Evolutionary conservation across 2,329 filamentous ascomycete species (phyloP).

Genomic region (Exophiala mesophila): DNA sequence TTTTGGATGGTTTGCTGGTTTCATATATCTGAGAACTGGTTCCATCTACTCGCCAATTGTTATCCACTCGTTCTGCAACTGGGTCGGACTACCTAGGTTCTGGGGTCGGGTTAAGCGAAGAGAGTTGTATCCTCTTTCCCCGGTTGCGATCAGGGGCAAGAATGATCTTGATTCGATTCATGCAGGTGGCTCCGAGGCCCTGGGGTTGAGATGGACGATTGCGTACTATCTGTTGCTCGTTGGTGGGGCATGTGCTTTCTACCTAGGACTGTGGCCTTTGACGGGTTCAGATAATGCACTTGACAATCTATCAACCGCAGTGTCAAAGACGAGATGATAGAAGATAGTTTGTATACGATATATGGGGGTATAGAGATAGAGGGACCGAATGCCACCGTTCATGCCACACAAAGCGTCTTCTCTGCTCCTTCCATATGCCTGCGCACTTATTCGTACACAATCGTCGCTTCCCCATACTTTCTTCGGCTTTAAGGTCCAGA

Average conservation of each 20-base stretch:
- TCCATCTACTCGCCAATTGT: slow-evolving; percentile 70
- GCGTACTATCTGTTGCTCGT: slow-evolving; percentile 75
- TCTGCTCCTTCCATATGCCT: no score
- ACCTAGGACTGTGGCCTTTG: slow-evolving; percentile 62
- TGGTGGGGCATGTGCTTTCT: slow-evolving; percentile 67
- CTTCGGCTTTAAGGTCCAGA: no score
- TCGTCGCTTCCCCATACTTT: no score
- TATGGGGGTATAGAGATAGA: no score
- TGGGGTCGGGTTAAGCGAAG: slow-evolving; percentile 68
- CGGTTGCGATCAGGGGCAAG: slow-evolving; percentile 34
- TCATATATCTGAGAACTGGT: slow-evolving; percentile 79
- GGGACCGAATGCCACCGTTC: no score
- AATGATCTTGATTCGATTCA: slow-evolving; percentile 30
- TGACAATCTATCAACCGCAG: slow-evolving; percentile 20
- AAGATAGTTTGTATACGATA: no score
- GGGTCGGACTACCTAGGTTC: slow-evolving; percentile 78
- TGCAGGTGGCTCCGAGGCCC: slow-evolving; percentile 27
- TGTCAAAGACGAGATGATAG: neutral
- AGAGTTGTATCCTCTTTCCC: slow-evolving; percentile 30
- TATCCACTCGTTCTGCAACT: slow-evolving; percentile 88
- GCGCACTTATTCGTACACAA: no score
- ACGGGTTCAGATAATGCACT: slow-evolving; percentile 52
- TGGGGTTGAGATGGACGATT: slow-evolving; percentile 61
- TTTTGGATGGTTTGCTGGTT: slow-evolving; percentile 90
- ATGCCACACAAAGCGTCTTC: no score